Evolutionary conservation across 768 basidiomycete genomes (phyloP), one percentile per base, ranked within the genome.

Genomic region (Tubosaeta sp.): DNA sequence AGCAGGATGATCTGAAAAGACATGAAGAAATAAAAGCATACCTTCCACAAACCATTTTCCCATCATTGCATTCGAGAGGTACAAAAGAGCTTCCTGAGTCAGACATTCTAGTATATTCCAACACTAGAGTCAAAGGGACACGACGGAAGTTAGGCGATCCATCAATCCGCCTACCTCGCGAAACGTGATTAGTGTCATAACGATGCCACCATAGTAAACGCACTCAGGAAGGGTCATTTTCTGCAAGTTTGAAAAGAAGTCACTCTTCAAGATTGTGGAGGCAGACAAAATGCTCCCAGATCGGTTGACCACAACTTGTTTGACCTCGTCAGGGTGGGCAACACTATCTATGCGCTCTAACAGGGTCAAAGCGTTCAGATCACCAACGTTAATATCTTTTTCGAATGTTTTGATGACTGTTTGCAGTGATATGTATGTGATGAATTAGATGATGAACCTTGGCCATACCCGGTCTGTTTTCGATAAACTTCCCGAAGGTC

Each of bases 201-300:
- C 18, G 25, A 40, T 31, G 18, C 14, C 13, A 51, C 3, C 14
- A 35, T 12, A 19, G 46, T 6, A 46, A 46, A 54, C 86, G 54
- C 54, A 94, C 88, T 98, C 96, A 0, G 94, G 90, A 3, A 99
- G 74, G 4, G 90, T 90, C 84, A 96, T 92, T 73, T 97, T 98
- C 71, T 98, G 96, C 29, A 98, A 65, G 63, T 90, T 90, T 6
- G 83, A 83, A 77, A 94, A 94, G 76, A 93, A 92, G 64, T 94
- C 92, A 61, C 88, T 91, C 73, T 99, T 99, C 62, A 98, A 74
- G 59, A 98, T 96, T 1, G 94, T 92, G 5, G 84, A 90, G 2
- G 92, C 89, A 12, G 91, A 95, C 0, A 98, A 71, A 51, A 98
- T 89, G 54, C 78, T 81, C 9, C 96, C 96, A 9, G 81, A 78